Evolutionary conservation across 2,329 filamentous ascomycete genomes (phyloP), one percentile per base, ranked within the genome.

Genomic region (Penicillium crustosum): DNA sequence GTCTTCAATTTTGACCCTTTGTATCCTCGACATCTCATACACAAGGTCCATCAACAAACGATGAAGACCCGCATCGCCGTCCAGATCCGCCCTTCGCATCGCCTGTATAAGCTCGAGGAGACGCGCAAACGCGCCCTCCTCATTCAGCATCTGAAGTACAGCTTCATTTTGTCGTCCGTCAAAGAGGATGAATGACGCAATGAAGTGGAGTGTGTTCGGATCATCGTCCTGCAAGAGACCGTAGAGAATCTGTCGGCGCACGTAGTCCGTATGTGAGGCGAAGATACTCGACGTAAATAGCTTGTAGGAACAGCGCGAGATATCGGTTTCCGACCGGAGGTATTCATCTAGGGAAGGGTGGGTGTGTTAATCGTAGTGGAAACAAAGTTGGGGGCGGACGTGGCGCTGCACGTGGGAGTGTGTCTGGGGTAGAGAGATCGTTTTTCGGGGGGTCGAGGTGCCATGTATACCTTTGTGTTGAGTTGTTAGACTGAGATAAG

Each of bases 11-110:
- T 84, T 87, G 59, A 99, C 78, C 61, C 87, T 85, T 75, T 97
- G 92, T 72, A 97, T 91, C 60, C 95, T 85, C 44, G 91, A 93
- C 89, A 97, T 97, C 79, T 97, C 94, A 76, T 96, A 99, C 71
- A 97, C 83, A 56, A 99, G 79, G 75, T 97, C 90, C 68, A 99
- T 81, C 52, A 97, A 80, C 61, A 94, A 78, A 36, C 89, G 86
- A 76, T 97, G 91, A 60, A 97, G 80, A 52, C 85, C 82, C 25
- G 85, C 82, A 70, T 65, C 67, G 59, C 66, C 66, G 35, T 69
- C 66, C 44, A 65, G 66, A 53, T 86, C 80, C 39, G 88, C 83
- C 63, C 77, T 74, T 50, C 82, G 82, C 61, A 83, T 83, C 43
- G 79, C 82, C 69, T 88, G 84, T 67, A 97, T 88, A 64, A 99